These are phyloP conservation scores for Xylariaceae sp. DNA, from an alignment of 2,329 filamentous ascomycete genomes.

Conservation along the genomic window DNA sequence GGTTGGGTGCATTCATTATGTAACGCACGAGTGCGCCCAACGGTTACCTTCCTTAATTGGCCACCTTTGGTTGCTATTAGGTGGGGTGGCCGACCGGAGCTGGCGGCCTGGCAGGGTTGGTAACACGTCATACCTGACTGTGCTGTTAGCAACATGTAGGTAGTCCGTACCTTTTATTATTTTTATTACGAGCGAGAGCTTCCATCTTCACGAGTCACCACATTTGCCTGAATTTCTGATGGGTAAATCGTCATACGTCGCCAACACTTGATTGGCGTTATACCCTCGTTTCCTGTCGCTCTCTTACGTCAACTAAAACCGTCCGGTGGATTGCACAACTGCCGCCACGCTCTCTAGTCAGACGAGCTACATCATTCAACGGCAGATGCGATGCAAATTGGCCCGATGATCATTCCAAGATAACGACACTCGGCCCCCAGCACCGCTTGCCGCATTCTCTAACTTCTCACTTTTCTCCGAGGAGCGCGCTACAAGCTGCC, in stretches of 20 bases:
- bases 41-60: too few relatives aligned
- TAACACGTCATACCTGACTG: too few relatives aligned
- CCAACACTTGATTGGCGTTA: neutral
- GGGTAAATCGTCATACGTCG: neutral
- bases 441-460: neutral
- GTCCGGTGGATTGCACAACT: neutral
- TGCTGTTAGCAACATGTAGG: too few relatives aligned
- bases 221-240: neutral
- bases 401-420: neutral
- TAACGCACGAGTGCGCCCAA: too few relatives aligned
- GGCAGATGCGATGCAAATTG: neutral
- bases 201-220: too few relatives aligned
- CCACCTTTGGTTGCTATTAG: too few relatives aligned
- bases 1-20: too few relatives aligned
- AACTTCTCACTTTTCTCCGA: neutral
- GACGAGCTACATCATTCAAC: neutral
- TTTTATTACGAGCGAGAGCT: too few relatives aligned
- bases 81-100: too few relatives aligned
- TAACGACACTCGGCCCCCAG: neutral
- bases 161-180: too few relatives aligned
- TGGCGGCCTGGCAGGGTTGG: conserved; percentile 49
- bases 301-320: neutral
- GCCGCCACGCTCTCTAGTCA: neutral
- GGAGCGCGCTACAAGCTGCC: neutral
- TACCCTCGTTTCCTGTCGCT: neutral